Evolutionary conservation across 306 rosid genomes (phyloP).

Genomic region (Rubus parviflorus): DNA sequence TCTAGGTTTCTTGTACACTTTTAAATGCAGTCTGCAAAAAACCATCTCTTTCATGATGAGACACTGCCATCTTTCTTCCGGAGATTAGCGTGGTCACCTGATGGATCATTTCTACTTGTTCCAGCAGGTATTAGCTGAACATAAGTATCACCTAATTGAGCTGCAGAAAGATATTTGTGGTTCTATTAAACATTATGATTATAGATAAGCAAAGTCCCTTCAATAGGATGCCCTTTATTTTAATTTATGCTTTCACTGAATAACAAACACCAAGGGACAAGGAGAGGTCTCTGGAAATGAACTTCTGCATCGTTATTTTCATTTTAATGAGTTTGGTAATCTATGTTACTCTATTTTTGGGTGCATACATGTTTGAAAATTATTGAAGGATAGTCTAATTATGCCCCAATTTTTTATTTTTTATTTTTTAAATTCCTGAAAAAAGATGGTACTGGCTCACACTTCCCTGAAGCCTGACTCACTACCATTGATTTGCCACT

Average conservation of each 20-base stretch:
- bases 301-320: neutral
- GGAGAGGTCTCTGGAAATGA: neutral
- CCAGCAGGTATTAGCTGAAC: conserved; percentile 73
- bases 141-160: neutral
- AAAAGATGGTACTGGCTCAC: neutral
- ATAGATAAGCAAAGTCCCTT: neutral
- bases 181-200: neutral
- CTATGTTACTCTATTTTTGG: neutral
- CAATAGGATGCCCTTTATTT: neutral
- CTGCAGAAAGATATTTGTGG: neutral
- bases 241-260: neutral
- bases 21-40: conserved; percentile 57
- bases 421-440: neutral
- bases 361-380: neutral
- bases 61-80: conserved; percentile 93
- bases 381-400: neutral
- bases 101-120: conserved; percentile 84
- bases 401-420: neutral
- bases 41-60: conserved; percentile 85
- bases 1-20: conserved; percentile 29
- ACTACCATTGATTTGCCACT: neutral
- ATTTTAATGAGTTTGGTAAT: neutral
- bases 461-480: neutral
- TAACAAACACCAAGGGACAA: neutral
- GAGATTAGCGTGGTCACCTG: conserved; percentile 97